A percentile compares a stretch with the other conserved stretches of the same genome.
Conservation (phyloP, 164 flowering plant species). For the Stephania japonica region DNA sequence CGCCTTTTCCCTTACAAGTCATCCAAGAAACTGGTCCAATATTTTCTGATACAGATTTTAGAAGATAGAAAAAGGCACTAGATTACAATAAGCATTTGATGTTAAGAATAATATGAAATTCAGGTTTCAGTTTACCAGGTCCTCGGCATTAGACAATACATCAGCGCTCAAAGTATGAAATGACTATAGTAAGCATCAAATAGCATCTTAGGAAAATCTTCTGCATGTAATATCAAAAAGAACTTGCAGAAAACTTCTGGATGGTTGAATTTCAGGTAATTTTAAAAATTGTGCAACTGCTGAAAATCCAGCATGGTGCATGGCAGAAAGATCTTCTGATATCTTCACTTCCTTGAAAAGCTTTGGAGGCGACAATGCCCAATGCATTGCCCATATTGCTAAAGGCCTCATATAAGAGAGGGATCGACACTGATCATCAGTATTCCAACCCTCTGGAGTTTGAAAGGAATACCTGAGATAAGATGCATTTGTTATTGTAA, state of each 20-base stretch:
- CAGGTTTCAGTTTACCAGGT: background rate
- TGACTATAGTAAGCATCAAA: background rate
- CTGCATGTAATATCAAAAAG: slow-evolving; percentile 63
- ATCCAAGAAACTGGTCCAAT: background rate
- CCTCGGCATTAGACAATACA: background rate
- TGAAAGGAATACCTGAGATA: slow-evolving; percentile 66
- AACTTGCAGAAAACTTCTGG: slow-evolving; percentile 40
- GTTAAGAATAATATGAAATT: background rate
- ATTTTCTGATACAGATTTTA: background rate
- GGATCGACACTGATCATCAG: slow-evolving; percentile 54
- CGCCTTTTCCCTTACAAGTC: background rate
- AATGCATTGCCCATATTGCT: slow-evolving; percentile 95
- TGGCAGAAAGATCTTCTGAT: slow-evolving; percentile 18
- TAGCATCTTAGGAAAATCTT: slow-evolving; percentile 18
- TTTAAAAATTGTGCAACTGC: slow-evolving; percentile 63
- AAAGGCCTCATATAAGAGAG: slow-evolving; percentile 82
- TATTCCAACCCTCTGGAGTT: slow-evolving; percentile 86
- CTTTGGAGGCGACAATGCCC: slow-evolving; percentile 61
- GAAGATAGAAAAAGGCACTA: background rate
- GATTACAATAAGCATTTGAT: background rate
- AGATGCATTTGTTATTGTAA: background rate
- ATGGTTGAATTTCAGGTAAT: slow-evolving; percentile 41
- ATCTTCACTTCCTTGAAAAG: slow-evolving; percentile 17
- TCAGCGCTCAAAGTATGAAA: background rate
- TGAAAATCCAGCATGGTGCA: slow-evolving; percentile 49